Evolutionary conservation across 805 yeast genomes (phyloP).

Genomic region (Saccharomycopsis sp.): DNA sequence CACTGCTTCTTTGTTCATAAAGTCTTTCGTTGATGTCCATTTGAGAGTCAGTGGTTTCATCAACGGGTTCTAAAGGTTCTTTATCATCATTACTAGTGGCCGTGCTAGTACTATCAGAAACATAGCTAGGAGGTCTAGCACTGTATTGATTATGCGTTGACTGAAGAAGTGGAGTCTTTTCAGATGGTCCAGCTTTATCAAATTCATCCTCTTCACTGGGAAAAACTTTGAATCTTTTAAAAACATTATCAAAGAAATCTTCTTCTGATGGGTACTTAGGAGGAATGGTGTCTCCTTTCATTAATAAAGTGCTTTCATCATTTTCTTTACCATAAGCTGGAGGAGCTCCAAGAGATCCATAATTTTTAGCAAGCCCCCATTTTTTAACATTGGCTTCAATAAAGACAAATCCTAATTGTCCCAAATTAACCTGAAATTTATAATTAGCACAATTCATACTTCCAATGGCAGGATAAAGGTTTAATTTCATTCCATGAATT

Average conservation of each 20-base stretch:
- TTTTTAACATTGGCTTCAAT: slow-evolving; percentile 79
- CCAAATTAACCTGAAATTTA: slow-evolving; percentile 54
- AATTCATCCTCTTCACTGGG: background rate
- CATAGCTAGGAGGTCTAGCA: slow-evolving; percentile 1
- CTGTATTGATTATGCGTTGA: too few relatives aligned
- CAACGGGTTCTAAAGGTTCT: slow-evolving; percentile 4
- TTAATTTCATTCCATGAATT: slow-evolving; percentile 49
- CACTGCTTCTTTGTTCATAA: too few relatives aligned
- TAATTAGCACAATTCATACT: slow-evolving; percentile 46
- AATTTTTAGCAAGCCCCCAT: slow-evolving; percentile 69
- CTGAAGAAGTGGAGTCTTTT: background rate
- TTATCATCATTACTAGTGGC: too few relatives aligned
- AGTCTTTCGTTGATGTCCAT: too few relatives aligned
- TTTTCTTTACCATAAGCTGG: slow-evolving; percentile 25
- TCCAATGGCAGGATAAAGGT: slow-evolving; percentile 80
- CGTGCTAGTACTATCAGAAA: background rate
- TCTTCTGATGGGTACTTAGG: slow-evolving; percentile 36
- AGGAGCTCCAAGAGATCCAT: slow-evolving; percentile 29
- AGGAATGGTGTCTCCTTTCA: slow-evolving; percentile 35
- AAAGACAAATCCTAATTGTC: slow-evolving; percentile 70
- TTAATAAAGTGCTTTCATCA: slow-evolving; percentile 23
- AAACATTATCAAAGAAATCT: slow-evolving; percentile 31
- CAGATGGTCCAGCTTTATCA: background rate
- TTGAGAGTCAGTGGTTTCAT: too few relatives aligned
- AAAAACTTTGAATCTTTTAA: background rate